A percentile compares a stretch with the other conserved stretches of the same genome.
Evolutionary conservation across 805 yeast species (phyloP).

Genomic region (Teunomyces kruisii): DNA sequence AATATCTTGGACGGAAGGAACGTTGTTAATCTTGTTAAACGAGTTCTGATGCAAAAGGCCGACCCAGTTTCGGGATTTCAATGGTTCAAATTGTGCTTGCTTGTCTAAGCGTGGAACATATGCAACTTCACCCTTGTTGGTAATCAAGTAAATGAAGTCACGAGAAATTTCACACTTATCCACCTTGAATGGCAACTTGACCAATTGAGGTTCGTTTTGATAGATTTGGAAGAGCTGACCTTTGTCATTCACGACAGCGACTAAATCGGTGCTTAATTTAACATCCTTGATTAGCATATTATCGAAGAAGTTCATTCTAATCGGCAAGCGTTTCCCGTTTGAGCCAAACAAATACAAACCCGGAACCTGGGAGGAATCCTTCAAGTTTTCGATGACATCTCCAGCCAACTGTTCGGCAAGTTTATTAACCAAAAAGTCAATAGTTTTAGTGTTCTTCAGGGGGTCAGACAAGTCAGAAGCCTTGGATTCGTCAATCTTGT

Average conservation of each 20-base stretch:
- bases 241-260: slow-evolving; percentile 60
- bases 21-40: slow-evolving; percentile 5
- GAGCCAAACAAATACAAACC: slow-evolving; percentile 41
- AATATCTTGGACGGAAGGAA: slow-evolving; percentile 37
- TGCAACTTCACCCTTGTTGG: slow-evolving; percentile 46
- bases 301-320: slow-evolving; percentile 64
- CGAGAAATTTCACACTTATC: slow-evolving; percentile 46
- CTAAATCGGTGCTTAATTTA: slow-evolving; percentile 42
- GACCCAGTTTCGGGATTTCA: slow-evolving; percentile 21
- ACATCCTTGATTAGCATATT: slow-evolving; percentile 57
- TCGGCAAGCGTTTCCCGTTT: slow-evolving; percentile 48
- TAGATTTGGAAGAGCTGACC: slow-evolving; percentile 77
- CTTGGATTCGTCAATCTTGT: slow-evolving; percentile 39
- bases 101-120: slow-evolving; percentile 27
- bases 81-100: slow-evolving; percentile 11
- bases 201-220: slow-evolving; percentile 22
- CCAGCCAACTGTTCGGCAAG: slow-evolving; percentile 23
- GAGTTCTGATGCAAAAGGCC: slow-evolving; percentile 13
- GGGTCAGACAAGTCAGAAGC: slow-evolving; percentile 34
- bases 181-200: slow-evolving; percentile 29
- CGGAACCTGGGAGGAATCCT: slow-evolving; percentile 22
- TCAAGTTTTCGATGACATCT: slow-evolving; percentile 16
- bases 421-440: slow-evolving; percentile 25
- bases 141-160: slow-evolving; percentile 45
- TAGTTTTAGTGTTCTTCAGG: slow-evolving; percentile 24